A percentile compares a stretch with the other conserved stretches of the same genome.
These are phyloP conservation scores for Metschnikowia kunwiensis DNA, from an alignment of 805 yeast genomes.

Conservation along the genomic window DNA sequence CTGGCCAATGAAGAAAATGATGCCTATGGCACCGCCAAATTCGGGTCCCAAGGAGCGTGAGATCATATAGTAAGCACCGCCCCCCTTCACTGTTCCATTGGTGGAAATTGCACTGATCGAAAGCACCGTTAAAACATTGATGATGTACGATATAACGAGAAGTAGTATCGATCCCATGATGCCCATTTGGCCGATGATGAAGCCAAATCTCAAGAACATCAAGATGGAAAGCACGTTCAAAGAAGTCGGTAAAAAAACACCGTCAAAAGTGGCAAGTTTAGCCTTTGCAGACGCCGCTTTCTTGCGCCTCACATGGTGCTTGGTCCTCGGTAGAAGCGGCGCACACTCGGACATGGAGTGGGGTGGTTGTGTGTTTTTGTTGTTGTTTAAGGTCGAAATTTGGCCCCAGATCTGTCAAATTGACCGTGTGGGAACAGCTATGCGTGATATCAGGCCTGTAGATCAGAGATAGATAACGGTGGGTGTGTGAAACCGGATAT, in stretches of 20 bases:
- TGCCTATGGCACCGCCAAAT: slow-evolving; percentile 96
- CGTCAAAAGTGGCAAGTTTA: slow-evolving; percentile 79
- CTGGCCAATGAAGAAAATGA: slow-evolving; percentile 93
- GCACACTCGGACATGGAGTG: slow-evolving; percentile 13
- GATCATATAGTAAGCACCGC: slow-evolving; percentile 98
- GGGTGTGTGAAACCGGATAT: too few relatives aligned
- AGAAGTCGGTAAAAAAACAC: slow-evolving; percentile 92
- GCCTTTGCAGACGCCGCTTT: background rate
- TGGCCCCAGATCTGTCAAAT: too few relatives aligned
- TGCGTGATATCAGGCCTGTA: too few relatives aligned
- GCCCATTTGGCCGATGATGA: slow-evolving; percentile 93
- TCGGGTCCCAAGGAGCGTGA: slow-evolving; percentile 95
- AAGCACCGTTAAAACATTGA: slow-evolving; percentile 80
- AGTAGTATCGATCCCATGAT: slow-evolving; percentile 70
- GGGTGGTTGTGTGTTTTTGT: too few relatives aligned
- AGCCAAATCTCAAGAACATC: slow-evolving; percentile 94
- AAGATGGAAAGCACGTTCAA: slow-evolving; percentile 88
- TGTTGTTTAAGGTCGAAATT: too few relatives aligned
- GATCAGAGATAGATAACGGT: too few relatives aligned
- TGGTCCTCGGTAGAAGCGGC: slow-evolving; percentile 20
- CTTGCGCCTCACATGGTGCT: background rate
- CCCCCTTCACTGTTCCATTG: slow-evolving; percentile 95
- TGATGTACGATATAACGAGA: slow-evolving; percentile 68
- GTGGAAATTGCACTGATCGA: slow-evolving; percentile 96
- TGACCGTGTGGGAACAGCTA: too few relatives aligned